Conservation (phyloP, 192 early-diverging fungal species). For the Coemansia sp. region DNA sequence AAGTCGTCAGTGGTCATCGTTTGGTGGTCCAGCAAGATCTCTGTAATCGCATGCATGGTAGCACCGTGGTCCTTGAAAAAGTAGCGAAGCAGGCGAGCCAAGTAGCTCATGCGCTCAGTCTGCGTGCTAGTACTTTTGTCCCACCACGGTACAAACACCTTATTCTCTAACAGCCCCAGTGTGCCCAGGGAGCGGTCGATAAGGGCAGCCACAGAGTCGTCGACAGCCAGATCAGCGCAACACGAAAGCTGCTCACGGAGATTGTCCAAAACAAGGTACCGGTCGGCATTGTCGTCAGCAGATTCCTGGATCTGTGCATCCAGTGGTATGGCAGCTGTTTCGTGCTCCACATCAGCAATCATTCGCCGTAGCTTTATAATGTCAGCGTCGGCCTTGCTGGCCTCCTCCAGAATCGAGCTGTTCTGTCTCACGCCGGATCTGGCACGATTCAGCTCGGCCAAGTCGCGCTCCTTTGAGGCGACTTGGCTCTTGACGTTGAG, state of each 20-base stretch:
- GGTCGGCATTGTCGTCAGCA: constrained; percentile 28
- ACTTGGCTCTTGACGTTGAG: constrained; percentile 43
- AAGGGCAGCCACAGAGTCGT: constrained; percentile 4
- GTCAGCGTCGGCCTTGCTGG: constrained; percentile 38
- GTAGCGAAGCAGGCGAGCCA: constrained; percentile 35
- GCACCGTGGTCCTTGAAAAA: constrained; percentile 54
- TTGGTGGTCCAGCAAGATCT: constrained; percentile 40
- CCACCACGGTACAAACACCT: constrained; percentile 53
- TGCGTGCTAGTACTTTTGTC: constrained; percentile 30
- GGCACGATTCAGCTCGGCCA: constrained; percentile 40
- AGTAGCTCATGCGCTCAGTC: constrained; percentile 28
- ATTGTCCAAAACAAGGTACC: constrained; percentile 28
- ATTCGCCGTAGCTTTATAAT: constrained; percentile 38
- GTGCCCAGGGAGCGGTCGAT: constrained; percentile 19
- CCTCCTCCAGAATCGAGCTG: constrained; percentile 33
- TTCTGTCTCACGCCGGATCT: constrained; percentile 16
- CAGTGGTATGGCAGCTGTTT: constrained; percentile 24
- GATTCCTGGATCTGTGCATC: constrained; percentile 38
- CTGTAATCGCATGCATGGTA: constrained; percentile 46
- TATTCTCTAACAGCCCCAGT: constrained; percentile 42
- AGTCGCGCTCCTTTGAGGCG: constrained; percentile 46
- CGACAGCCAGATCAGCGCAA: constrained; percentile 3
- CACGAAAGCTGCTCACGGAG: constrained; percentile 37
- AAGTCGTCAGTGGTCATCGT: constrained; percentile 44
- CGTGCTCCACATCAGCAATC: constrained; percentile 41